Evolutionary conservation across 2,329 filamentous ascomycete species (phyloP).

Genomic region (Talaromyces sp.): DNA sequence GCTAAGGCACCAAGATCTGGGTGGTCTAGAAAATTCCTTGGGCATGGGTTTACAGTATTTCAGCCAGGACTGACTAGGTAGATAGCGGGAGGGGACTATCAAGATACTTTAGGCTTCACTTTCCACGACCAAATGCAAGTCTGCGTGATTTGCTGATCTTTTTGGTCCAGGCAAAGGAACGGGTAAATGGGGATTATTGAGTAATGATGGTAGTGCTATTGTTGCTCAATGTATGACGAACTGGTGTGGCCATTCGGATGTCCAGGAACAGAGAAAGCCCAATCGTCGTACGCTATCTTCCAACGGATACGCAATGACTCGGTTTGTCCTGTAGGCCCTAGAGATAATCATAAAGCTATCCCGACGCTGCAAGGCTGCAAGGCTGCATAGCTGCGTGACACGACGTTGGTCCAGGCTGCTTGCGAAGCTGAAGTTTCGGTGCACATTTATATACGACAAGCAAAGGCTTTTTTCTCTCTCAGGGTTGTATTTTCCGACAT

Average conservation of each 20-base stretch:
- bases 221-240: constrained; percentile 5
- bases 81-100: background rate
- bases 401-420: constrained; percentile 1
- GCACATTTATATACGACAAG: background rate
- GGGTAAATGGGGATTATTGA: background rate
- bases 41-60: background rate
- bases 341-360: background rate
- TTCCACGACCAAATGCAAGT: background rate
- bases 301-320: background rate
- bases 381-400: constrained; percentile 5
- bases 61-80: background rate
- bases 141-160: background rate
- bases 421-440: background rate
- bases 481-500: no score
- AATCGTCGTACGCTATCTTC: background rate
- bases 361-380: constrained; percentile 3
- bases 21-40: background rate
- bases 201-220: background rate
- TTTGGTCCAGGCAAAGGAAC: background rate
- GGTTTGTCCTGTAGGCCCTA: background rate
- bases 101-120: background rate
- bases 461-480: background rate
- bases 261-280: constrained; percentile 1
- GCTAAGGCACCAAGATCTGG: background rate
- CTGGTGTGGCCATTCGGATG: constrained; percentile 14